Percentiles rank a stretch among this genome's conserved stretches.
phyloP scores from a whole-genome alignment of 2,329 filamentous ascomycete species.

The Nothomitra cinnamomea region DNA sequence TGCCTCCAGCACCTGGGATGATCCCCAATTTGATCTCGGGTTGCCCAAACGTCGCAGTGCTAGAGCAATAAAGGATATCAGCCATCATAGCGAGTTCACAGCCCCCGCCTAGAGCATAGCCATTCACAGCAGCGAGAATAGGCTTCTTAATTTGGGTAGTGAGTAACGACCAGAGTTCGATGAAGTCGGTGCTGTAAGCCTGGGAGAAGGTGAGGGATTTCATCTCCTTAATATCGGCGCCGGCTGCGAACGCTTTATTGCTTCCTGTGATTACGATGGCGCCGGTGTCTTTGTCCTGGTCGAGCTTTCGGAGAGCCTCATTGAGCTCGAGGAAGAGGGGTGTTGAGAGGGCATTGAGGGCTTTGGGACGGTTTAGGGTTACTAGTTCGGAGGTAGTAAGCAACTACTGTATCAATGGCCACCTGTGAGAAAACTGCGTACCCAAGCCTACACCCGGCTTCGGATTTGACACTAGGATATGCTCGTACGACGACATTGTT shows the following conservation, averaged over 20 bases:
- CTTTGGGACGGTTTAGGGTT: slow-evolving; percentile 84
- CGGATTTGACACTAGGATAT: slow-evolving; percentile 65
- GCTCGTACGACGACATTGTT: slow-evolving; percentile 46
- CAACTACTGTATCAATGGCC: slow-evolving; percentile 7
- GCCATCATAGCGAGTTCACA: slow-evolving; percentile 98
- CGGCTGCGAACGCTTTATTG: slow-evolving; percentile 74
- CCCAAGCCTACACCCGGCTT: slow-evolving; percentile 82
- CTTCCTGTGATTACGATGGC: slow-evolving; percentile 80
- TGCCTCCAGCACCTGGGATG: slow-evolving; percentile 82
- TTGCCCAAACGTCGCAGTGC: slow-evolving; percentile 79
- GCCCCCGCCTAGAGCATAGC: slow-evolving; percentile 84
- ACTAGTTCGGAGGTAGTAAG: slow-evolving; percentile 34
- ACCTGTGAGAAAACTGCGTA: slow-evolving; percentile 26
- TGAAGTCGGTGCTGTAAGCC: slow-evolving; percentile 82
- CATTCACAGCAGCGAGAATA: slow-evolving; percentile 83
- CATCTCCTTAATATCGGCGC: slow-evolving; percentile 99
- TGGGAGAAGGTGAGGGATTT: slow-evolving; percentile 73
- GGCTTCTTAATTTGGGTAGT: slow-evolving; percentile 80
- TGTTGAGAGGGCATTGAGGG: slow-evolving; percentile 82
- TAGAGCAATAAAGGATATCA: slow-evolving; percentile 82
- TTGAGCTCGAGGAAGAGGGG: slow-evolving; percentile 86
- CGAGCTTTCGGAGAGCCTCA: slow-evolving; percentile 53
- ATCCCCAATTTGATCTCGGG: slow-evolving; percentile 92
- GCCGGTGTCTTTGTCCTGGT: slow-evolving; percentile 49
- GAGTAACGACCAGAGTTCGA: slow-evolving; percentile 82